Conservation (phyloP, 768 basidiomycete species). For the Suillus americanus region DNA sequence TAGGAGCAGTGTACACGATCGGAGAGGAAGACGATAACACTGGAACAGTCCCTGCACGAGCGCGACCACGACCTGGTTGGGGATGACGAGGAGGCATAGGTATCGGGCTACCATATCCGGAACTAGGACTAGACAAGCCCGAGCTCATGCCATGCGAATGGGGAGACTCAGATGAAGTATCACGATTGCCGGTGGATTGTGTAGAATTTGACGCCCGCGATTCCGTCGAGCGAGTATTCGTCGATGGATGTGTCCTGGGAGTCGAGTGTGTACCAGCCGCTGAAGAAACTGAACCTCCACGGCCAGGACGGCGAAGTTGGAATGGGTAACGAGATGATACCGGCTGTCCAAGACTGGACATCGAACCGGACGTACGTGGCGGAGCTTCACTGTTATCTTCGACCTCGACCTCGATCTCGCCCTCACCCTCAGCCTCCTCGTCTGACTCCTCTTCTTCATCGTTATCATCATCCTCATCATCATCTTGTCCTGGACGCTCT, state of each 20-base stretch:
- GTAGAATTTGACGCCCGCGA: constrained; percentile 44
- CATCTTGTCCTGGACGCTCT: constrained; percentile 29
- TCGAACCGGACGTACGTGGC: constrained; percentile 72
- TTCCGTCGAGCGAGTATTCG: constrained; percentile 38
- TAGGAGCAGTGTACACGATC: constrained; percentile 25
- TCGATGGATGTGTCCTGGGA: constrained; percentile 35
- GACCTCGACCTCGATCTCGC: constrained; percentile 35
- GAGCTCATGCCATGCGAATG: constrained; percentile 44
- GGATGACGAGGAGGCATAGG: constrained; percentile 53
- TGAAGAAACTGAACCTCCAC: constrained; percentile 44
- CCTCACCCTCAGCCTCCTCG: constrained; percentile 36
- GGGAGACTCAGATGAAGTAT: constrained; percentile 58
- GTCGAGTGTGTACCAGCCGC: constrained; percentile 40
- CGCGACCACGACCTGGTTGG: constrained; percentile 35
- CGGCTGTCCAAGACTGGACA: constrained; percentile 84
- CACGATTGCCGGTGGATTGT: constrained; percentile 63
- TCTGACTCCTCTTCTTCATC: constrained; percentile 24
- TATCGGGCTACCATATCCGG: constrained; percentile 34
- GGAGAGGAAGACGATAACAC: constrained; percentile 38
- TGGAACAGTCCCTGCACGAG: constrained; percentile 41
- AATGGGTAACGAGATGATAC: constrained; percentile 71
- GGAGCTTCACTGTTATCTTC: constrained; percentile 51
- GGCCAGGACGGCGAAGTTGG: constrained; percentile 51
- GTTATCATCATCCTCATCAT: constrained; percentile 21
- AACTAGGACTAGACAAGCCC: constrained; percentile 37